These are phyloP conservation scores for Lophiostoma macrostomum DNA, from an alignment of 495 filamentous ascomycete species.

Conservation along the genomic window DNA sequence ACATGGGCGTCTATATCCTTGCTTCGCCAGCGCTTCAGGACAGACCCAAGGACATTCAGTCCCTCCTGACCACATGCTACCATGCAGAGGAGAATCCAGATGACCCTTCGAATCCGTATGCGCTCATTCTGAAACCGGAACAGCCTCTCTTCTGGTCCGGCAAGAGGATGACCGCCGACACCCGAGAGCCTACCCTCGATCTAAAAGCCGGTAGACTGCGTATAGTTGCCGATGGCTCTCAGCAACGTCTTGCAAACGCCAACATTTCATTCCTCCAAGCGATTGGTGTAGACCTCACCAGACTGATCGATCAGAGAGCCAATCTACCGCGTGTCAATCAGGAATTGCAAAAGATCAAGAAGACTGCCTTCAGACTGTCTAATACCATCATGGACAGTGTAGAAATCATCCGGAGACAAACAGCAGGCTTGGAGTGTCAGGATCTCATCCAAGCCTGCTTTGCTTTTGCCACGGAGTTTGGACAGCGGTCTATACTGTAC, in stretches of 20 bases:
- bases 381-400: conserved; percentile 99
- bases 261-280: conserved; percentile 70
- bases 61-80: conserved; percentile 83
- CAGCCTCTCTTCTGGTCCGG: conserved; percentile 77
- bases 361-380: conserved; percentile 92
- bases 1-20: conserved; percentile 73
- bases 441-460: conserved; percentile 99
- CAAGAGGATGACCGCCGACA: conserved; percentile 63
- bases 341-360: conserved; percentile 91
- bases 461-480: conserved; percentile 96
- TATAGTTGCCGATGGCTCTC: conserved; percentile 84
- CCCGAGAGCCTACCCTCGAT: conserved; percentile 77
- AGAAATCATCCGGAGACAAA: conserved; percentile 82
- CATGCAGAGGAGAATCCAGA: conserved; percentile 68
- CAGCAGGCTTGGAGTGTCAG: conserved; percentile 79
- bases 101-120: conserved; percentile 72
- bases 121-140: conserved; percentile 82
- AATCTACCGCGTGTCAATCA: conserved; percentile 89
- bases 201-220: conserved; percentile 83
- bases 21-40: conserved; percentile 75
- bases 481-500: conserved; percentile 85
- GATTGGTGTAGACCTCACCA: conserved; percentile 76
- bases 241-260: conserved; percentile 72
- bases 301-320: conserved; percentile 86
- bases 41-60: conserved; percentile 73